Percentiles rank a stretch among this genome's conserved stretches.
Evolutionary conservation across 108 stramenopile species (phyloP).

Genomic region (Discostella stelligeroides): DNA sequence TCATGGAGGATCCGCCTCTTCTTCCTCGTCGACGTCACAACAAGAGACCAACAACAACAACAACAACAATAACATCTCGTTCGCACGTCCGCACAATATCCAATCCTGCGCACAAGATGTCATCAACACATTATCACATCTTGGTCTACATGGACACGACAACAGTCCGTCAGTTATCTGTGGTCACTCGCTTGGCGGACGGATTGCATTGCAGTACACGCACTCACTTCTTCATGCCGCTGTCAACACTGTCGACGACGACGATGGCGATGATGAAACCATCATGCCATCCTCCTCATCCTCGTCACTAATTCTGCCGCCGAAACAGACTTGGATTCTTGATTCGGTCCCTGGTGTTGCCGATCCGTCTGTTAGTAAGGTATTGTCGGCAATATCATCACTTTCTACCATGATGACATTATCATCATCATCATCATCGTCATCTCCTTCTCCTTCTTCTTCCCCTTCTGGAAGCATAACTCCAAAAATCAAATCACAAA

Average conservation of each 20-base stretch:
- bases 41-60: not conserved
- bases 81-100: conserved; percentile 46
- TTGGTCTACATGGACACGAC: conserved; percentile 15
- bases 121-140: conserved; percentile 44
- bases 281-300: too few relatives aligned
- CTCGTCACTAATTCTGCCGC: conserved; percentile 11
- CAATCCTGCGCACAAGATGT: conserved; percentile 55
- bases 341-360: conserved; percentile 78
- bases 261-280: conserved; percentile 3
- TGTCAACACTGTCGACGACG: conserved; percentile 7
- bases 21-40: conserved; percentile 10
- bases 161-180: conserved; percentile 48
- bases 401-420: too few relatives aligned
- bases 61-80: too few relatives aligned
- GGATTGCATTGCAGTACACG: conserved; percentile 74
- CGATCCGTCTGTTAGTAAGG: conserved; percentile 65
- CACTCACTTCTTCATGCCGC: conserved; percentile 1
- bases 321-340: conserved; percentile 67
- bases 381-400: conserved; percentile 57
- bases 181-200: conserved; percentile 88
- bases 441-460: conserved; percentile 35
- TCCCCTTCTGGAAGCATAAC: conserved; percentile 13
- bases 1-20: too few relatives aligned
- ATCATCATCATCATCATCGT: conserved; percentile 8
- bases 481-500: not conserved